Base-by-base conservation (phyloP, 2,329 filamentous ascomycete species). In the Penicillium concentricum region DNA sequence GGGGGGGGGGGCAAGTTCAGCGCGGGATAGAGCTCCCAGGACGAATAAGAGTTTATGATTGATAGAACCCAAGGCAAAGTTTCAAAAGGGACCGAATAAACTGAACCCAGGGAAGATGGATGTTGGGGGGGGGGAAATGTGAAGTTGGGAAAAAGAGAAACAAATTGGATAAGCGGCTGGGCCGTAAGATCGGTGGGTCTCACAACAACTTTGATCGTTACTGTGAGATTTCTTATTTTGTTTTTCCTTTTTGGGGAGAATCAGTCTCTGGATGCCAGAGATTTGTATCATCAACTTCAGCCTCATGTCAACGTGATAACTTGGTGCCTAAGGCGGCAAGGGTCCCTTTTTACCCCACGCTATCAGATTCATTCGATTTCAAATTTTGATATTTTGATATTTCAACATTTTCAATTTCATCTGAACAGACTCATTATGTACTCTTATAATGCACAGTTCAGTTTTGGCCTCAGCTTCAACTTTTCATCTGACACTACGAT, bases 81-180 rank as follows among this genome's bases (percentile, higher is more conserved):
- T 44, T 4, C 10, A 8, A 20, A 34, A 16, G 24, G 5, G 15
- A 44, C 16, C 1, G n/a, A 56, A 39, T 24, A 54, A 34, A 53
- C n/a, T 15, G 26, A 41, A 20, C 24, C 28, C 52, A 54, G 37
- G 22, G 13, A 45, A 44, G 42, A 44, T 39, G 57, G 18, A 28
- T 20, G 55, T 60, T 57, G 57, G 51, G 53, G 51, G 32, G 34
- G 46, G 45, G 53, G 48, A 42, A 41, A 48, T 44, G 51, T 57
- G 54, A 54, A 61, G 57, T 61, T 57, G 58, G 57, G 61, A 65
- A 65, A 65, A 65, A 63, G 59, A 65, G 61, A 65, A 62, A 62
- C 62, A 64, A 59, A 57, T 58, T 59, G 58, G 56, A 56, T 63
- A 61, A 62, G 63, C 62, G 63, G 63, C 48, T 55, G 57, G 37